phyloP scores from a whole-genome alignment of 768 basidiomycete species.

The Lactarius tabidus region DNA sequence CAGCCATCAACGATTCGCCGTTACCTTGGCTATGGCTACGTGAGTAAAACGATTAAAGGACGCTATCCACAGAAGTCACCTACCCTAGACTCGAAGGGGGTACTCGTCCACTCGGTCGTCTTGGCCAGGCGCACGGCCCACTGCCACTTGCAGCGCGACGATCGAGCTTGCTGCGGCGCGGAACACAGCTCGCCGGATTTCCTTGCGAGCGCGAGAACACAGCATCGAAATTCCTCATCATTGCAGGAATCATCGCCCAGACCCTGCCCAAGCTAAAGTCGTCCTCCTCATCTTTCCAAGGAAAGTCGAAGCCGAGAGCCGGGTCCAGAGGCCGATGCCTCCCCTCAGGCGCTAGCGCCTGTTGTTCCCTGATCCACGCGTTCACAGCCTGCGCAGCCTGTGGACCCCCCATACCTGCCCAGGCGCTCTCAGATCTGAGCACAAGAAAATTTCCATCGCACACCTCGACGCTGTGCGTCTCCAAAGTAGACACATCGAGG shows the following conservation, averaged over 20 bases:
- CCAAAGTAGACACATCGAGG: neutral
- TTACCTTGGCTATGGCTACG: neutral
- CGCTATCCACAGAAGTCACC: neutral
- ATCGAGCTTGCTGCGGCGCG: no score
- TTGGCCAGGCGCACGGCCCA: neutral
- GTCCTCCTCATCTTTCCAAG: neutral
- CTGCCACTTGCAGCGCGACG: neutral
- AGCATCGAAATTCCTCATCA: neutral
- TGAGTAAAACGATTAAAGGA: neutral
- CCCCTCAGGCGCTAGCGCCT: neutral
- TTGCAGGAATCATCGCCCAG: slow-evolving; percentile 5
- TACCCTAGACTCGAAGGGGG: neutral
- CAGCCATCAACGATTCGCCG: neutral
- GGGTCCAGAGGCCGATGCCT: neutral
- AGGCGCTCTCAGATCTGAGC: slow-evolving; percentile 2
- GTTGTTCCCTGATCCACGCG: slow-evolving; percentile 14
- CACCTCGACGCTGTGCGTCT: slow-evolving; percentile 11
- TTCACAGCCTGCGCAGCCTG: slow-evolving; percentile 10
- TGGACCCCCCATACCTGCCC: neutral
- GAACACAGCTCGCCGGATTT: slow-evolving; percentile 4
- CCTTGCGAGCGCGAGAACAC: neutral
- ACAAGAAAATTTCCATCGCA: slow-evolving; percentile 14
- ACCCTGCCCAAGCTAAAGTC: neutral
- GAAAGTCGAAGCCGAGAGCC: neutral
- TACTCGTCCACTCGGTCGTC: neutral